Conservation (phyloP, 495 filamentous ascomycete species). For the Chaetomium cochliodes region DNA sequence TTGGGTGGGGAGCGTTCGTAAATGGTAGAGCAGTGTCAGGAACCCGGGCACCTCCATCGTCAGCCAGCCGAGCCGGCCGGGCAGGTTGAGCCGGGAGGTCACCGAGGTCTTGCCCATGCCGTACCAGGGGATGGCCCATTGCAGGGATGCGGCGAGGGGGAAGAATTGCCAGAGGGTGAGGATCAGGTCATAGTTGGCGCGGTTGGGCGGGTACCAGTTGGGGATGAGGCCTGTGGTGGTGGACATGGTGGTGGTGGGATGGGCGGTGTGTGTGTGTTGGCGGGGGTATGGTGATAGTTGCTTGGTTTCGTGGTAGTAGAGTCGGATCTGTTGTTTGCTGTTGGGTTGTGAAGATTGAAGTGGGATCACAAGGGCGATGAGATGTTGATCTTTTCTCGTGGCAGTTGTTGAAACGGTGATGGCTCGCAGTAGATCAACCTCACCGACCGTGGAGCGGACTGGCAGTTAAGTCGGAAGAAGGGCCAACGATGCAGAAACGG, state of each 20-base stretch:
- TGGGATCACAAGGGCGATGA: neutral
- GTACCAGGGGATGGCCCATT: slow-evolving; percentile 66
- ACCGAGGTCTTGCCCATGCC: slow-evolving; percentile 85
- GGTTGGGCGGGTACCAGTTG: slow-evolving; percentile 54
- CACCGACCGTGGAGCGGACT: no score
- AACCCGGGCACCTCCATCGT: slow-evolving; percentile 83
- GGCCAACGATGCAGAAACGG: neutral
- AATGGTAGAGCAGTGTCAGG: slow-evolving; percentile 71
- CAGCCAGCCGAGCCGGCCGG: slow-evolving; percentile 83
- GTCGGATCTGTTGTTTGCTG: neutral
- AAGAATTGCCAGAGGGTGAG: slow-evolving; percentile 55
- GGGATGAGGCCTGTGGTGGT: slow-evolving; percentile 39
- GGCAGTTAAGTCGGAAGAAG: no score
- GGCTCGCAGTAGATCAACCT: no score
- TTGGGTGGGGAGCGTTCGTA: slow-evolving; percentile 59
- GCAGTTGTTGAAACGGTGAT: neutral
- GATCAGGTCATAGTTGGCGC: slow-evolving; percentile 50
- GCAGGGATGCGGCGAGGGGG: slow-evolving; percentile 49
- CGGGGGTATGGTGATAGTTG: no score
- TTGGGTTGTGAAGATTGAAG: neutral
- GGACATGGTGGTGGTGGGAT: slow-evolving; percentile 10
- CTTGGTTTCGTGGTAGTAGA: neutral
- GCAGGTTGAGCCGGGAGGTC: slow-evolving; percentile 70
- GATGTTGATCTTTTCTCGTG: neutral
- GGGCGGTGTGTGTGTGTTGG: neutral